Conservation (phyloP, 345 rosid species). For the Syzygium aromaticum region DNA sequence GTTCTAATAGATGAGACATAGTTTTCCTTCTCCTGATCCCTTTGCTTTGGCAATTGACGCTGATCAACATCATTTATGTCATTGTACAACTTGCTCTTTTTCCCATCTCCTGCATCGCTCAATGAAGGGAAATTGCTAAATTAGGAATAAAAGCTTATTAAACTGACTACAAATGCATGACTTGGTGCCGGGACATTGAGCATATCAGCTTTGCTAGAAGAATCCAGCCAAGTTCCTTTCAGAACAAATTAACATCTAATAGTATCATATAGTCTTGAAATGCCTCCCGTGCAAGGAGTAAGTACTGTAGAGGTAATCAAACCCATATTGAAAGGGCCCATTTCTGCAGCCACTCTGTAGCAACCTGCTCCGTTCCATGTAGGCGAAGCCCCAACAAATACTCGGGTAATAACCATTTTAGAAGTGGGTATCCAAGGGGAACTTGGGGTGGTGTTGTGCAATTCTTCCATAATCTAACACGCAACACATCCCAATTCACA, state of each 20-base stretch:
- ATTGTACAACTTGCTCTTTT: conserved; percentile 2
- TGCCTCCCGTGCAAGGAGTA: not conserved
- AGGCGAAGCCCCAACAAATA: not conserved
- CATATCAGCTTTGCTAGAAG: not conserved
- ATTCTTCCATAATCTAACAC: not conserved
- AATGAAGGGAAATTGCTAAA: not conserved
- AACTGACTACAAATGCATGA: not conserved
- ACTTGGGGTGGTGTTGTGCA: not conserved
- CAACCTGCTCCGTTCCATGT: not conserved
- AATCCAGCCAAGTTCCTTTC: not conserved
- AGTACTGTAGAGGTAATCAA: not conserved
- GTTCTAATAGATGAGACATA: conserved; percentile 52
- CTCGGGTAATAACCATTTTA: not conserved
- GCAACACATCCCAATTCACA: not conserved
- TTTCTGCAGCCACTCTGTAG: not conserved
- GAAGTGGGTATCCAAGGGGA: not conserved
- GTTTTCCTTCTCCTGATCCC: conserved; percentile 23
- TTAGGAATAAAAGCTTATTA: not conserved
- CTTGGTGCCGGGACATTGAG: not conserved
- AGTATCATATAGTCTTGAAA: not conserved
- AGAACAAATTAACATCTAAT: not conserved
- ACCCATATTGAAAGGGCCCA: not conserved
- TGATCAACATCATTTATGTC: conserved; percentile 8
- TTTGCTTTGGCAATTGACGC: conserved; percentile 13
- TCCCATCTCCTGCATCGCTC: conserved; percentile 31